Percentiles rank a stretch among this genome's conserved stretches.
Evolutionary conservation across 805 yeast species (phyloP).

Genomic region (Suhomyces vadensis): DNA sequence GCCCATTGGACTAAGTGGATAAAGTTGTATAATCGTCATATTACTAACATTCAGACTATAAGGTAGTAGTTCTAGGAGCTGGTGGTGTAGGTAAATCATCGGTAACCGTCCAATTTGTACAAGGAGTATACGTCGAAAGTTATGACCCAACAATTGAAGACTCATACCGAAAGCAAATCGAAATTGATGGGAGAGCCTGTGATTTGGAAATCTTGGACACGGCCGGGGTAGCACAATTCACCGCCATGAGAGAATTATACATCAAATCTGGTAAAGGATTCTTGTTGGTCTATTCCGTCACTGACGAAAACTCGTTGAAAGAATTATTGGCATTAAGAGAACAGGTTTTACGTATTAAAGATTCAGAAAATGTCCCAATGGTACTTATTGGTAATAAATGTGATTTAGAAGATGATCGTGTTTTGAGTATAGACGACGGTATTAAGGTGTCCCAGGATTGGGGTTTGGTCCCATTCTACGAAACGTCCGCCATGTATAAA

Average conservation of each 20-base stretch:
- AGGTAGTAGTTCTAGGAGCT: conserved; percentile 89
- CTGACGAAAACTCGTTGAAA: conserved; percentile 64
- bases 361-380: conserved; percentile 76
- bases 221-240: conserved; percentile 80
- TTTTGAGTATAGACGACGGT: conserved; percentile 79
- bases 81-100: conserved; percentile 98
- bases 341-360: conserved; percentile 83
- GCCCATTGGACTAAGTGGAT: no score
- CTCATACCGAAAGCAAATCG: conserved; percentile 85
- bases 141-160: conserved; percentile 98
- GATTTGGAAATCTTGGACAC: conserved; percentile 71
- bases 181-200: conserved; percentile 84
- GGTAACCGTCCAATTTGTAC: conserved; percentile 87
- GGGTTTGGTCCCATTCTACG: conserved; percentile 91
- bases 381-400: conserved; percentile 90
- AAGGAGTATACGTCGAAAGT: conserved; percentile 83
- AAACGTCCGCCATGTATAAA: conserved; percentile 88
- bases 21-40: no score
- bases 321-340: conserved; percentile 79
- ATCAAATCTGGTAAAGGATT: conserved; percentile 85
- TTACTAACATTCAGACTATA: conserved; percentile 57
- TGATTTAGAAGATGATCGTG: conserved; percentile 74
- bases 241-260: conserved; percentile 90
- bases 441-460: conserved; percentile 78
- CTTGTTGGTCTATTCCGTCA: conserved; percentile 57